A percentile compares a stretch with the other conserved stretches of the same genome.
These are phyloP conservation scores for Periconia macrospinosa DNA, from an alignment of 2,329 filamentous ascomycete species.

Conservation along the genomic window DNA sequence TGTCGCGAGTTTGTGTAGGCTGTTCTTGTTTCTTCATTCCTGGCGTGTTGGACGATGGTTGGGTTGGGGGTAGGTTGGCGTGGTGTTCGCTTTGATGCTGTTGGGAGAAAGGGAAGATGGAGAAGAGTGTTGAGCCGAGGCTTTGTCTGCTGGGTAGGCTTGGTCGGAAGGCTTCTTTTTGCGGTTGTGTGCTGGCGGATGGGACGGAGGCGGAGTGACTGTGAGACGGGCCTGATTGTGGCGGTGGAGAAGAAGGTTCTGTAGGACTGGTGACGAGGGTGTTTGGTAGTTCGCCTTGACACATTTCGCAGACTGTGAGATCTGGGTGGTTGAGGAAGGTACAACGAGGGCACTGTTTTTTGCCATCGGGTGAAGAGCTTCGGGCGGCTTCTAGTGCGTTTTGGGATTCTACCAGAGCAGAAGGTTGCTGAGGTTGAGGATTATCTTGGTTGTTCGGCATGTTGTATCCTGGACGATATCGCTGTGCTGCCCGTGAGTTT, in stretches of 20 bases:
- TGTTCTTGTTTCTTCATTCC: not conserved
- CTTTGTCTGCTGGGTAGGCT: slow-evolving; percentile 32
- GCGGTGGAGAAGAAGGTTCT: slow-evolving; percentile 14
- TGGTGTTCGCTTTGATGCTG: slow-evolving; percentile 36
- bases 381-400: slow-evolving; percentile 7
- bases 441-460: slow-evolving; percentile 23
- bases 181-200: not conserved
- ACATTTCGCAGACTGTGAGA: slow-evolving; percentile 37
- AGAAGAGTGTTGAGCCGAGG: slow-evolving; percentile 37
- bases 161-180: slow-evolving; percentile 17
- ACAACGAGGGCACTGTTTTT: slow-evolving; percentile 39
- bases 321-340: slow-evolving; percentile 39
- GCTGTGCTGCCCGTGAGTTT: slow-evolving; percentile 20
- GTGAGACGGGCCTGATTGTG: slow-evolving; percentile 19
- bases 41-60: slow-evolving; percentile 11
- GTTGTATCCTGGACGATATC: slow-evolving; percentile 29
- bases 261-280: slow-evolving; percentile 25
- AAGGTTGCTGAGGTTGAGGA: slow-evolving; percentile 9
- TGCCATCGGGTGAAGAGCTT: slow-evolving; percentile 27
- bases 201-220: slow-evolving; percentile 32
- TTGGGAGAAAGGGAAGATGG: slow-evolving; percentile 39
- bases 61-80: slow-evolving; percentile 28
- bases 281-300: slow-evolving; percentile 28
- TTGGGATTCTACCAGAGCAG: slow-evolving; percentile 10
- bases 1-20: slow-evolving; percentile 2